A percentile compares a stretch with the other conserved stretches of the same genome.
These are phyloP conservation scores for Arctium minus DNA, from an alignment of 129 eudicot genomes.

Conservation along the genomic window DNA sequence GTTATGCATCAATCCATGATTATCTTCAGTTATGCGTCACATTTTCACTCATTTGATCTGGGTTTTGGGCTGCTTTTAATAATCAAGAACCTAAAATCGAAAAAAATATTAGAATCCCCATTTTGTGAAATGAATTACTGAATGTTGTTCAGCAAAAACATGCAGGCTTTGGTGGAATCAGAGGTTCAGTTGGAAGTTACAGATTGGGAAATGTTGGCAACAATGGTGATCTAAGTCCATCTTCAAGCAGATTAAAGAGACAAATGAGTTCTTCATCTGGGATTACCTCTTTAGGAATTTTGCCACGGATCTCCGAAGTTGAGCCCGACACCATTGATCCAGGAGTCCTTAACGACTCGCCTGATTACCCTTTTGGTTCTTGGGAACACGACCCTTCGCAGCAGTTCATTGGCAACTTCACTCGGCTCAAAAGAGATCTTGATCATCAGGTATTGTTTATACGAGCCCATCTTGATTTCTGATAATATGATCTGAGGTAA, in stretches of 20 bases:
- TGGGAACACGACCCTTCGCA: conserved; percentile 63
- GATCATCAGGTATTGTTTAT: conserved; percentile 44
- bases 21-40: background rate
- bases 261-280: conserved; percentile 41
- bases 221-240: conserved; percentile 38
- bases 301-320: conserved; percentile 63
- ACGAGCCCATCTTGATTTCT: background rate
- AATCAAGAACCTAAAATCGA: background rate
- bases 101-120: background rate
- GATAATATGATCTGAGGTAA: background rate
- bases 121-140: conserved; percentile 2
- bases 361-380: conserved; percentile 58
- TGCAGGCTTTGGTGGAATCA: conserved; percentile 50
- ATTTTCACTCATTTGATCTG: background rate
- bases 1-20: background rate
- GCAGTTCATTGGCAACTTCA: conserved; percentile 40
- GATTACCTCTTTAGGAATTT: conserved; percentile 38
- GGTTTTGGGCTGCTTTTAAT: background rate
- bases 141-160: conserved; percentile 20
- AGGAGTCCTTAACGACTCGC: conserved; percentile 25
- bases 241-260: conserved; percentile 42
- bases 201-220: conserved; percentile 38
- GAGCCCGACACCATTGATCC: conserved; percentile 38
- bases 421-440: conserved; percentile 57
- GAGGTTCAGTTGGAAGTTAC: conserved; percentile 51